Conservation (phyloP, 768 basidiomycete species). For the Coprinopsis sp. region DNA sequence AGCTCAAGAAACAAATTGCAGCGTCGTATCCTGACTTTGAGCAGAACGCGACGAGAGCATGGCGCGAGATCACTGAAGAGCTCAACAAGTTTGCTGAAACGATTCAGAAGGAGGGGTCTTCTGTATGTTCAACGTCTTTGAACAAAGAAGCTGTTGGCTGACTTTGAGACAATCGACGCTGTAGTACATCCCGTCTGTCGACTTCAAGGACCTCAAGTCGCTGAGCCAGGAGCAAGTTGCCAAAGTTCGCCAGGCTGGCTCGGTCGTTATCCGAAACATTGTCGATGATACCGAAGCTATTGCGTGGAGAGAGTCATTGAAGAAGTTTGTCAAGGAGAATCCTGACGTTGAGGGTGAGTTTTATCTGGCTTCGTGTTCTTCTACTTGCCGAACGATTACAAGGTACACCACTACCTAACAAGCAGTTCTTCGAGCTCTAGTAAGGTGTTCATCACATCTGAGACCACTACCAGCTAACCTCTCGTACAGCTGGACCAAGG, state of each 20-base stretch:
- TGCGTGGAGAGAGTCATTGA: slow-evolving; percentile 53
- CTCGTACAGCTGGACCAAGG: slow-evolving; percentile 33
- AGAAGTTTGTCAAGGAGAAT: slow-evolving; percentile 53
- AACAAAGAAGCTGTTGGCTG: background rate
- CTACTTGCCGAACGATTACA: background rate
- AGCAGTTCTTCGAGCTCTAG: slow-evolving; percentile 72
- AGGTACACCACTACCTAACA: slow-evolving; percentile 55
- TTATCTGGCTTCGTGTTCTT: background rate
- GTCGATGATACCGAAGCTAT: slow-evolving; percentile 53
- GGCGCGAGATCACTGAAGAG: slow-evolving; percentile 53
- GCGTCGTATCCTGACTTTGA: slow-evolving; percentile 47
- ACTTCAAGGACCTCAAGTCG: slow-evolving; percentile 47
- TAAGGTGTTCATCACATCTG: slow-evolving; percentile 24
- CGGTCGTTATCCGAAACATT: slow-evolving; percentile 57
- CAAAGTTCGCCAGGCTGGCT: slow-evolving; percentile 50
- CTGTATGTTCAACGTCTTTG: slow-evolving; percentile 32
- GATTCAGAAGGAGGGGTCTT: slow-evolving; percentile 43
- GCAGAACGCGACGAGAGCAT: slow-evolving; percentile 45
- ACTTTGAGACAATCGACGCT: background rate
- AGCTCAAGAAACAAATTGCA: slow-evolving; percentile 57
- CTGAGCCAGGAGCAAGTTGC: slow-evolving; percentile 43
- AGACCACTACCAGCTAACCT: background rate
- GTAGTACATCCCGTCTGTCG: slow-evolving; percentile 60
- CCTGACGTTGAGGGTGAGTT: slow-evolving; percentile 51
- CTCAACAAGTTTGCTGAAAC: slow-evolving; percentile 40